A percentile compares a stretch with the other conserved stretches of the same genome.
These are phyloP conservation scores for Pseudogymnoascus pannorum DNA, from an alignment of 2,329 filamentous ascomycete genomes.

Conservation along the genomic window DNA sequence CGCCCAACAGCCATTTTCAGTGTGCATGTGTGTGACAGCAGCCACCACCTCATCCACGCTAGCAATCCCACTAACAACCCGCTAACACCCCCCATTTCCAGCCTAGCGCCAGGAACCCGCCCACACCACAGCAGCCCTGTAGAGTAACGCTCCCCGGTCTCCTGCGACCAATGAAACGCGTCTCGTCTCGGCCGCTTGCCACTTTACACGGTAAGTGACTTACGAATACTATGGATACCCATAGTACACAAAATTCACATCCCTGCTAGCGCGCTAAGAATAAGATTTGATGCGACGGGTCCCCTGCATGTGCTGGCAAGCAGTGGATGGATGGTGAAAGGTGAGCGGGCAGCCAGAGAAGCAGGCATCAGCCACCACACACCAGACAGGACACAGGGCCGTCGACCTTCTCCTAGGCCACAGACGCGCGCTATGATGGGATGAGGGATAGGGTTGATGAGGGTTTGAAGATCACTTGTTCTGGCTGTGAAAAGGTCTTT, in stretches of 20 bases:
- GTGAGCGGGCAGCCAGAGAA: no score
- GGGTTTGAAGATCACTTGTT: background rate
- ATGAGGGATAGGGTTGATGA: no score
- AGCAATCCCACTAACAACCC: background rate
- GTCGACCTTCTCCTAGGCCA: background rate
- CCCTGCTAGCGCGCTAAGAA: background rate
- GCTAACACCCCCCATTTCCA: background rate
- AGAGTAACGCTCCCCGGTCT: background rate
- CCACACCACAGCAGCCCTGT: background rate
- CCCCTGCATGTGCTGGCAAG: background rate
- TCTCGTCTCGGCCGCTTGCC: background rate
- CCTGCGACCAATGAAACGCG: background rate
- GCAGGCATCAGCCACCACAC: no score
- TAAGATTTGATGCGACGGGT: slow-evolving; percentile 1
- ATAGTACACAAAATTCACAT: background rate
- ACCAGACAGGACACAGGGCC: background rate
- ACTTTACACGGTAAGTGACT: no score
- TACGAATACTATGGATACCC: no score
- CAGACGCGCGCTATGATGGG: background rate
- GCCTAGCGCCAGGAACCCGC: background rate
- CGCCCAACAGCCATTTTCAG: background rate
- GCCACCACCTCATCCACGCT: background rate
- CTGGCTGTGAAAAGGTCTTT: background rate
- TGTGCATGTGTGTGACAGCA: background rate
- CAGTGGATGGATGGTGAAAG: background rate